Evolutionary conservation across 176 grass and related monocot genomes (phyloP), one percentile per base, ranked within the genome.

Genomic region (Eragrostis nindensis): DNA sequence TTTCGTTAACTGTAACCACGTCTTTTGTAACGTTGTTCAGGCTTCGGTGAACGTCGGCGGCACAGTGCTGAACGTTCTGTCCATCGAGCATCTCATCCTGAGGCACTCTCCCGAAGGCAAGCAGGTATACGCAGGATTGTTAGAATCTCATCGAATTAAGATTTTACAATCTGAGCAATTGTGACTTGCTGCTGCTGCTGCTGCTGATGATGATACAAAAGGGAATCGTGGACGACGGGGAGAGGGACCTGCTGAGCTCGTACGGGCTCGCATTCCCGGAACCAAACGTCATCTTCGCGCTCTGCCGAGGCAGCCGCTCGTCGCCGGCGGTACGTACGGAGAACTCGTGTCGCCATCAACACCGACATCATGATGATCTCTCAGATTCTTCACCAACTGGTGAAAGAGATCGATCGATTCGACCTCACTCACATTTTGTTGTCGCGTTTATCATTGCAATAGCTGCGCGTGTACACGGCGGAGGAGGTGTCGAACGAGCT

Each of bases 221-320:
- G 88, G 88, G 84, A 24, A 74, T 62, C 42, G 86, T 93, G 83
- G 84, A 89, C 63, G 86, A 93, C 45, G 81, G 67, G 27, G 89
- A 87, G 73, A 81, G 66, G 9, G 64, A 87, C 25, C 36, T 93
- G 39, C 82, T 85, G 63, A 81, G 87, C 60, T 69, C 71, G 6
- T 98, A 92, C 30, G 92, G 90, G 8, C n/a, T 95, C 11, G 95
- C 85, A 25, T 98, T 95, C 79, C 92, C 92, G 16, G 95, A 98
- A 79, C 95, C 95, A 9, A 98, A 98, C 79, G 88, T 98, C 32
- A 86, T 91, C 21, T 98, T 98, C 62, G 95, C 95, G 39, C 92
- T 98, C 25, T 98, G 95, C 79, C 89, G 90, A 84, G 95, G 95
- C 86, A 93, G 88, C 80, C 84, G 82, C 66, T 98, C 95, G 30